Evolutionary conservation across 805 yeast genomes (phyloP), one percentile per base, ranked within the genome.

Genomic region (Candida xyloterini): DNA sequence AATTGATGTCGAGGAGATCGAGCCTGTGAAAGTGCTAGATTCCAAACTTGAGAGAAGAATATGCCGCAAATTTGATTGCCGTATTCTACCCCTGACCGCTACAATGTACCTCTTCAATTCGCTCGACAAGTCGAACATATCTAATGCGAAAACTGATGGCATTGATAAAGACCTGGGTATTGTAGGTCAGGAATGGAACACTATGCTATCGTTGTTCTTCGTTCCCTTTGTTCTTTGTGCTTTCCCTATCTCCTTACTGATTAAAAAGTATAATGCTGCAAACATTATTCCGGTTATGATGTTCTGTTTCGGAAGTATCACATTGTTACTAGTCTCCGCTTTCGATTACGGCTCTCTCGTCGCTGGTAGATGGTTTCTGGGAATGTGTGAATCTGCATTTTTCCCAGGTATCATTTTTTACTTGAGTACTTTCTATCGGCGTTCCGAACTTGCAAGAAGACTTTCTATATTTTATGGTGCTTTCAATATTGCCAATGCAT

Each of bases 61-160:
- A 9, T 55, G 63, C 27, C 54, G 70, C 31, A 72, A 72, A 51
- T 59, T 73, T 13, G 78, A 73, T 46, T 34, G 61, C 28, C 53
- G 66, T 36, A 67, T 73, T 21, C 55, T 73, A 14, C 78, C 77
- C 2, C 55, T 69, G 30, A 57, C 70, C 34, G 69, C 75, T 13
- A 21, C 69, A 23, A 64, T 70, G 68, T 73, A 73, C 44, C 57
- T 73, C 23, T 71, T 70, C 56, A 69, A 69, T 48, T 68, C 74
- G 11, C 59, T 73, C 40, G 76, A 73, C 51, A 70, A 68, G 44
- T 73, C 74, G 14, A 73, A 73, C 45, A 70, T 73, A 33, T 63
- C 71, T 9, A 72, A 73, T 51, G 77, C 78, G 18, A 70, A 70
- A 48, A 70, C 74, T 2, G 68, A 70, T 43, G 72, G 71, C 22